Base-by-base conservation (phyloP, 352 stramenopile genomes). In the Thraustochytrium striatum region DNA sequence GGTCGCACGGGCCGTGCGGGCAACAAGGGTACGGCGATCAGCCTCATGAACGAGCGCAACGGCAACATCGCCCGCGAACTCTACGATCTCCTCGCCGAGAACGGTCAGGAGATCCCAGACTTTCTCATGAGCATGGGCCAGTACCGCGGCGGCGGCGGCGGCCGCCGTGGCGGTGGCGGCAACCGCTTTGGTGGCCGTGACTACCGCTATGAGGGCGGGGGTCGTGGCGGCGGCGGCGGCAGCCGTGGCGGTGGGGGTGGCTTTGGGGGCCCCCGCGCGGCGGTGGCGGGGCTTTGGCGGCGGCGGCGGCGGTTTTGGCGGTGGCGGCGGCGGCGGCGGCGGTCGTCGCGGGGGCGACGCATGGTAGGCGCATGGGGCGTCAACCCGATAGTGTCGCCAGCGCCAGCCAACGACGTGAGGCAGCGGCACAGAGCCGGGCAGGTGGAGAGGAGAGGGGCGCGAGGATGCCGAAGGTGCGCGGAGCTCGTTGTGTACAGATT, bases 1-100 rank as follows among this genome's bases (percentile, higher is more conserved):
- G 97, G 97, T 82, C 93, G 96, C 91, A 99, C 97, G 13, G 96
- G 96, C 52, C 93, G 97, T 90, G 96, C 97, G 58, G 96, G 97
- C 83, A 99, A 99, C 85, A 89, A 95, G 30, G 97, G 97, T 81
- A 88, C 93, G 78, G 94, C 94, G n/a, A 86, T 97, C 25, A 98
- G 94, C 83, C 97, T 99, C 88, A 93, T 99, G 82, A 99, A 98
- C 86, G 95, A 99, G 72, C 97, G 96, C 84, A 99, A 99, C 88
- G 86, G 89, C 58, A 98, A 98, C 86, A 93, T 99, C 62, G 92
- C 93, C 32, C 89, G 93, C 43, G 96, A 99, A 79, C 91, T 99
- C 53, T 92, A 97, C 85, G 96, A 99, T 25, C 78, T 99, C 72
- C 87, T 99, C 36, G 87, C 41, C 8, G 81, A 84, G 57, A 69